These are phyloP conservation scores for Wilcoxina mikolae DNA, from an alignment of 495 filamentous ascomycete genomes.

Conservation along the genomic window DNA sequence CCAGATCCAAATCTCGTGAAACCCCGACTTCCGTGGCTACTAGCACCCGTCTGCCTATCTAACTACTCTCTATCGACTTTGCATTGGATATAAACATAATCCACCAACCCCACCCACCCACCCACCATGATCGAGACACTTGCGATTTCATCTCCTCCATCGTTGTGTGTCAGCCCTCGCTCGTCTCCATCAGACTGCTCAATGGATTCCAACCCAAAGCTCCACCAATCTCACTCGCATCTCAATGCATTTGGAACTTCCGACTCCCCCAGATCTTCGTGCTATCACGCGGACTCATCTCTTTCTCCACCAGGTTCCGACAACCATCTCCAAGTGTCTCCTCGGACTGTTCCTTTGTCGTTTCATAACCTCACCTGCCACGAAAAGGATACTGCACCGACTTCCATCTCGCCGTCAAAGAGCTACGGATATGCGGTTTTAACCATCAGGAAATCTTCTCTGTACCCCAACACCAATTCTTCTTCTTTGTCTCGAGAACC, in stretches of 20 bases:
- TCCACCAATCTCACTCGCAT: background rate
- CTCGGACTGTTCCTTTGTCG: background rate
- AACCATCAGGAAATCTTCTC: slow-evolving; percentile 2
- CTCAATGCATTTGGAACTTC: background rate
- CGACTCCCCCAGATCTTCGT: background rate
- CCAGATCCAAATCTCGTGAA: no score
- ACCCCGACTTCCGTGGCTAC: no score
- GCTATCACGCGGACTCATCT: background rate
- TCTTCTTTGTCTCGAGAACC: background rate
- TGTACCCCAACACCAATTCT: background rate
- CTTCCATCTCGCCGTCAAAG: background rate
- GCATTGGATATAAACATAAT: no score
- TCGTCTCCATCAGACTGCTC: background rate
- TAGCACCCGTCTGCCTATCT: no score
- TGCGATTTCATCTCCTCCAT: background rate
- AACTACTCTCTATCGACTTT: no score
- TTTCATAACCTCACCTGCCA: background rate
- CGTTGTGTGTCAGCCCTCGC: background rate
- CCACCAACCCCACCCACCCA: no score
- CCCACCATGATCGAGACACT: background rate
- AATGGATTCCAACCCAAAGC: background rate
- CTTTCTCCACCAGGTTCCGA: background rate
- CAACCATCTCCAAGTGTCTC: background rate
- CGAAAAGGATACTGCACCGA: background rate
- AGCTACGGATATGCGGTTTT: background rate